These are phyloP conservation scores for Calonectria pteridis DNA, from an alignment of 2,329 filamentous ascomycete species.

Conservation along the genomic window DNA sequence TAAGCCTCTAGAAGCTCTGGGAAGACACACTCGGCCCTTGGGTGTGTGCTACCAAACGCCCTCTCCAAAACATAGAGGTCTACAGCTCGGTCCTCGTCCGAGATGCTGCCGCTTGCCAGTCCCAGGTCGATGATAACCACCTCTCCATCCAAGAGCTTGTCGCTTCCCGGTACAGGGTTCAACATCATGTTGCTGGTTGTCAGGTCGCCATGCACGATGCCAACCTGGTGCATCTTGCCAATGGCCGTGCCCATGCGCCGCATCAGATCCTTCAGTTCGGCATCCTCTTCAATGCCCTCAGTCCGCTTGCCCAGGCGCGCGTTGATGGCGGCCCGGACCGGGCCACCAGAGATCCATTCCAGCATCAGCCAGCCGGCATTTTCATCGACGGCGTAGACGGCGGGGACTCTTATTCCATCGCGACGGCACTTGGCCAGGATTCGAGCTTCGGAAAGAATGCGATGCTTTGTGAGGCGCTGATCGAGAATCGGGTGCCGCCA, in stretches of 20 bases:
- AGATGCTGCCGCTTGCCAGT: conserved; percentile 81
- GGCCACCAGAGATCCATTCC: conserved; percentile 85
- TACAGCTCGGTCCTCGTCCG: conserved; percentile 94
- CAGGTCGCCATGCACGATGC: conserved; percentile 93
- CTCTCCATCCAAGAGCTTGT: conserved; percentile 70
- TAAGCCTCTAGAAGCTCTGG: conserved; percentile 81
- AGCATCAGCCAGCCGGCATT: conserved; percentile 80
- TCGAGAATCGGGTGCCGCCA: conserved; percentile 95
- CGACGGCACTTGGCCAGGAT: conserved; percentile 83
- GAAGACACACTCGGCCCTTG: conserved; percentile 83
- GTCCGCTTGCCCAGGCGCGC: conserved; percentile 70
- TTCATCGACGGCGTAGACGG: conserved; percentile 78
- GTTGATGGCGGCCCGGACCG: conserved; percentile 78
- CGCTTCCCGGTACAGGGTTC: conserved; percentile 48
- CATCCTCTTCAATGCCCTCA: conserved; percentile 56
- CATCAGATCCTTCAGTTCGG: conserved; percentile 73
- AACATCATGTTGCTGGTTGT: conserved; percentile 99
- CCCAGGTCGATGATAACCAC: conserved; percentile 96
- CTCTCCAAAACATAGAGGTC: conserved; percentile 96
- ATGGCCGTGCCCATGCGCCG: conserved; percentile 77
- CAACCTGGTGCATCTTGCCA: conserved; percentile 82
- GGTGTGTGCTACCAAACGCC: conserved; percentile 95
- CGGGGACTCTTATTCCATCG: conserved; percentile 86
- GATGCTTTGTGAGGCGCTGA: conserved; percentile 84
- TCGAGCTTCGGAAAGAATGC: conserved; percentile 89